phyloP scores from a whole-genome alignment of 805 yeast genomes.

The Suhomyces vadensis region DNA sequence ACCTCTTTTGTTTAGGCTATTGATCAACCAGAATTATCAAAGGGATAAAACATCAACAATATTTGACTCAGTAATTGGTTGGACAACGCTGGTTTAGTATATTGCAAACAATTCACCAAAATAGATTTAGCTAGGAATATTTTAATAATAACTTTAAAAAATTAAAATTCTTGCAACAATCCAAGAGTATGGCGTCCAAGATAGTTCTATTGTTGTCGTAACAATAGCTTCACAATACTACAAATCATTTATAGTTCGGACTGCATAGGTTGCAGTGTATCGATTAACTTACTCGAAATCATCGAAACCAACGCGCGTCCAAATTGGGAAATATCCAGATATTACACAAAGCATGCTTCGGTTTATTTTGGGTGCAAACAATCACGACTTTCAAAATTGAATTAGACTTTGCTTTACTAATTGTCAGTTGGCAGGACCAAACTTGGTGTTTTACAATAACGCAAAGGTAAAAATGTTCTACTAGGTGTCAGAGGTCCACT shows the following conservation, averaged over 20 bases:
- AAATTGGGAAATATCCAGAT: not conserved
- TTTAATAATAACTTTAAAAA: not conserved
- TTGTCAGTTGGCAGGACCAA: not conserved
- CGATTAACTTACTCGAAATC: not conserved
- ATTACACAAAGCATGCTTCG: not conserved
- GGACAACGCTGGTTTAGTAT: not conserved
- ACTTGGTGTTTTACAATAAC: not conserved
- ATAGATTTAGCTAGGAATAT: not conserved
- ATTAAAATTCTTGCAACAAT: not conserved
- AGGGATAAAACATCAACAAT: not conserved
- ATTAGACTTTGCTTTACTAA: not conserved
- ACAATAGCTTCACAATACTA: not conserved
- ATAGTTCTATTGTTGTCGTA: not conserved
- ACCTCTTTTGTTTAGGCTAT: not conserved
- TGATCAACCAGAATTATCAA: not conserved
- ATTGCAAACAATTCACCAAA: not conserved
- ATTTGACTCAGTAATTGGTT: not conserved
- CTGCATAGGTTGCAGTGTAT: not conserved
- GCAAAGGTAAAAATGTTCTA: not conserved
- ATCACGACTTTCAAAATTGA: not conserved
- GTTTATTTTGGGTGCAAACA: conserved; percentile 1
- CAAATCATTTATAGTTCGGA: not conserved
- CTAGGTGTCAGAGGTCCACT: not conserved
- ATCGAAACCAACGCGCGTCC: not conserved
- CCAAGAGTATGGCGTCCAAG: not conserved